Evolutionary conservation across 2,329 filamentous ascomycete genomes (phyloP), one percentile per base, ranked within the genome.

Genomic region (Penicillium italicum): DNA sequence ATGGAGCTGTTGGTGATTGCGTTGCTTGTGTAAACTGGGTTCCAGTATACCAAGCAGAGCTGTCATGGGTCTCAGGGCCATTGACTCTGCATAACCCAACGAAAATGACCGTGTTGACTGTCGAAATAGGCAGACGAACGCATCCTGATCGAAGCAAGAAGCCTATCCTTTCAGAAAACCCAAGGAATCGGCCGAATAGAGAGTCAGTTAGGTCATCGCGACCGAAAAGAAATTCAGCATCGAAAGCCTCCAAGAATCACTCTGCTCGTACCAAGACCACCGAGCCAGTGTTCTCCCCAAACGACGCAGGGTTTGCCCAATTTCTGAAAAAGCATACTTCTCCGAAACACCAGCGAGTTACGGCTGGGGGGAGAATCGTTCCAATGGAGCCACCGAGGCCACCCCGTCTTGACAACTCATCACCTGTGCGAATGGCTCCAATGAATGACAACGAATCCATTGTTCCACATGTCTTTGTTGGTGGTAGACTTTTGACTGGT

Each of bases 331-430:
- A 77, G 49, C 77, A 79, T 56, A 70, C 76, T 8, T 79, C 78
- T 34, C 77, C 77, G n/a, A 77, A 72, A 33, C 74, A 78, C 55
- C 74, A 79, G 49, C 74, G 77, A 49, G 78, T 80, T 46, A 79
- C 77, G 37, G 76, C 78, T 54, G 77, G 77, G 22, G 78, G 78
- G 9, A 72, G 72, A 38, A 79, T 80, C 28, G 76, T 80, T 34
- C 76, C 77, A n/a, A 77, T 79, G 72, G 68, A 70, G 34, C 67
- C 70, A 31, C 61, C 64, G 20, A 31, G 55, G 11, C 65, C 72
- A 37, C 36, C 44, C 6, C 37, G 6, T 22, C 31, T 11, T 33
- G 28, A n/a, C 11, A 14, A 38, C 14, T 8, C 7, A 9, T 38
- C 26, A 18, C 10, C 5, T 5, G 18, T 20, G 10, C 34, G 26